These are phyloP conservation scores for Guillardia theta DNA, from an alignment of 78 protist species.

Conservation along the genomic window DNA sequence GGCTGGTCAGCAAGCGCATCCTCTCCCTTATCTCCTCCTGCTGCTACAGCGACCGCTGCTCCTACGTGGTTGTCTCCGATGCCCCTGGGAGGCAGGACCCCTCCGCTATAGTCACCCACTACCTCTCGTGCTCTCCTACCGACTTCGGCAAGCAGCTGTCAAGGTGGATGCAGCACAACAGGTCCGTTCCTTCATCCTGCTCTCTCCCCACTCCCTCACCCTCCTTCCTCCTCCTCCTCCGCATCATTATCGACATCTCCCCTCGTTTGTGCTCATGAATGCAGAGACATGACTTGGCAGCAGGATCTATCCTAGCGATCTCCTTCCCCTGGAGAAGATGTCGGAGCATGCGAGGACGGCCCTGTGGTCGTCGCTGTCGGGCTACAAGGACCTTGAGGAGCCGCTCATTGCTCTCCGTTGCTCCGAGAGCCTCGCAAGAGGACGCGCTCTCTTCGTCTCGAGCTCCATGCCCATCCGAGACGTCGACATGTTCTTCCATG, in stretches of 20 bases:
- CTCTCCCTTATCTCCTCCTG: not conserved
- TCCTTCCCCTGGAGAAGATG: not conserved
- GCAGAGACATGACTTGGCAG: too few relatives aligned
- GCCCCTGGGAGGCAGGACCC: conserved; percentile 21
- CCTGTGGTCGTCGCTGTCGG: not conserved
- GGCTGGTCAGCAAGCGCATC: conserved; percentile 15
- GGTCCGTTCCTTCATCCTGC: too few relatives aligned
- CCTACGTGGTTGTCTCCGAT: not conserved
- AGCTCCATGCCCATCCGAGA: conserved; percentile 47
- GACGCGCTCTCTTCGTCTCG: not conserved
- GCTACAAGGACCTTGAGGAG: not conserved
- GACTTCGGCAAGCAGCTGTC: not conserved
- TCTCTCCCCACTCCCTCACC: too few relatives aligned
- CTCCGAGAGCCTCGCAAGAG: not conserved
- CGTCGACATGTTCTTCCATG: not conserved
- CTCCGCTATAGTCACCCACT: not conserved
- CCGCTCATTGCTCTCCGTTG: not conserved
- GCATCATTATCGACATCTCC: too few relatives aligned
- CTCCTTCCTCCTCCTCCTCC: too few relatives aligned
- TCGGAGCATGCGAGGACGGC: not conserved
- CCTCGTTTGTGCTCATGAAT: too few relatives aligned
- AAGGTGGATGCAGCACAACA: not conserved
- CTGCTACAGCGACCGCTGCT: not conserved
- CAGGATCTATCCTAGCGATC: not conserved
- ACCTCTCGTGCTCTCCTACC: not conserved